Percentiles rank a stretch among this genome's conserved stretches.
Evolutionary conservation across 2,329 filamentous ascomycete genomes (phyloP).

Genomic region (Clathrospora elynae): DNA sequence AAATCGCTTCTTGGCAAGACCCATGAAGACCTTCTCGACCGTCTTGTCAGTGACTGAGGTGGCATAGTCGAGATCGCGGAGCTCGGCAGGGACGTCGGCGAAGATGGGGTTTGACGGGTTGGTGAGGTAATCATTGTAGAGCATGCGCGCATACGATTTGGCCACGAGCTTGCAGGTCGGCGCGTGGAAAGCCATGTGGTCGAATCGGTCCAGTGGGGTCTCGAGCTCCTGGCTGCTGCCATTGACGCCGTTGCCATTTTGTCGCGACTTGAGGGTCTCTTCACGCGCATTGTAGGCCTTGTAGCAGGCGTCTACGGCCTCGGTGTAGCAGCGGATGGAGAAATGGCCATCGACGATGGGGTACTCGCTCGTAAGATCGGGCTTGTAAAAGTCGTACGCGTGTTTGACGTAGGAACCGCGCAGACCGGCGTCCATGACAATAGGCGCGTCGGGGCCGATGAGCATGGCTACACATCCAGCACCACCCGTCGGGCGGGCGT

Average conservation of each 20-base stretch:
- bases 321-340: slow-evolving; percentile 59
- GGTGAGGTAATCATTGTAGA: slow-evolving; percentile 59
- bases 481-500: slow-evolving; percentile 58
- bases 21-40: slow-evolving; percentile 60
- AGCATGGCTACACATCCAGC: slow-evolving; percentile 61
- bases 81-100: slow-evolving; percentile 56
- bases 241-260: slow-evolving; percentile 48
- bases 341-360: slow-evolving; percentile 60
- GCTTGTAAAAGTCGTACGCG: slow-evolving; percentile 62
- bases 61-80: slow-evolving; percentile 54
- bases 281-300: slow-evolving; percentile 59
- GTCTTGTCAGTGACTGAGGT: slow-evolving; percentile 58
- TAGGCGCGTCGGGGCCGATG: slow-evolving; percentile 56
- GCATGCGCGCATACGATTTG: slow-evolving; percentile 59
- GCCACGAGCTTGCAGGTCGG: slow-evolving; percentile 61
- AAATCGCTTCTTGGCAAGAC: slow-evolving; percentile 58
- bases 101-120: slow-evolving; percentile 56
- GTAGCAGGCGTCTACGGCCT: slow-evolving; percentile 60
- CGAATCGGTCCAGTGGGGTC: slow-evolving; percentile 58
- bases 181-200: slow-evolving; percentile 61
- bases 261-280: slow-evolving; percentile 52
- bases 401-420: slow-evolving; percentile 59
- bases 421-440: slow-evolving; percentile 57
- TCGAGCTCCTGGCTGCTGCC: slow-evolving; percentile 48
- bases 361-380: slow-evolving; percentile 60